Percentiles rank a stretch among this genome's conserved stretches.
Evolutionary conservation across 2,329 filamentous ascomycete species (phyloP).

Genomic region (Stemphylium beticola): DNA sequence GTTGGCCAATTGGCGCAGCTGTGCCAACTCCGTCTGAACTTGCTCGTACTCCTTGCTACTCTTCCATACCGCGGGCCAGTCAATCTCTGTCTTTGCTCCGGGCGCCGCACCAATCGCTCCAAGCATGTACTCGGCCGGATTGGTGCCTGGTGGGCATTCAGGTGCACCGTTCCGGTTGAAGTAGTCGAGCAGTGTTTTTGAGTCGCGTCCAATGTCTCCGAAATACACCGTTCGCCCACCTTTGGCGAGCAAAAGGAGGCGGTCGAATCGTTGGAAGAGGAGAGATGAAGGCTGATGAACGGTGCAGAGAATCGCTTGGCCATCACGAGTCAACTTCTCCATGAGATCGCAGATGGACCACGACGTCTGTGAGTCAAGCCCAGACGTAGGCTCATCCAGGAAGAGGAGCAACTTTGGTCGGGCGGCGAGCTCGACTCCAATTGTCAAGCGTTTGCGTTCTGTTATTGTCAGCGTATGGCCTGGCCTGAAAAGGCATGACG

Average conservation of each 20-base stretch:
- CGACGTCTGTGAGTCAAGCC: conserved; percentile 80
- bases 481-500: not conserved
- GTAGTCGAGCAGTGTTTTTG: conserved; percentile 68
- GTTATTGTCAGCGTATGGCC: conserved; percentile 7
- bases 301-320: conserved; percentile 82
- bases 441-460: conserved; percentile 66
- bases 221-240: conserved; percentile 80
- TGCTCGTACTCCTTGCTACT: conserved; percentile 23
- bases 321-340: conserved; percentile 81
- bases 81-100: conserved; percentile 32
- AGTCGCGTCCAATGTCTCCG: conserved; percentile 74
- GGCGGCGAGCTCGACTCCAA: conserved; percentile 55
- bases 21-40: conserved; percentile 48
- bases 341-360: conserved; percentile 86
- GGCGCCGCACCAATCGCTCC: conserved; percentile 49
- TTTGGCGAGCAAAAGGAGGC: conserved; percentile 74
- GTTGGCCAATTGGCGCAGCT: conserved; percentile 46
- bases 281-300: conserved; percentile 93
- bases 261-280: conserved; percentile 86
- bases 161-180: conserved; percentile 74
- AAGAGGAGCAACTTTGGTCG: conserved; percentile 39
- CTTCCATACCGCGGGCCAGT: conserved; percentile 54
- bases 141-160: conserved; percentile 67
- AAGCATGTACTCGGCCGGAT: conserved; percentile 81
- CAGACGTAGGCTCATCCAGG: conserved; percentile 79